Conservation (phyloP, 768 basidiomycete genomes). For the Suillus spraguei region DNA sequence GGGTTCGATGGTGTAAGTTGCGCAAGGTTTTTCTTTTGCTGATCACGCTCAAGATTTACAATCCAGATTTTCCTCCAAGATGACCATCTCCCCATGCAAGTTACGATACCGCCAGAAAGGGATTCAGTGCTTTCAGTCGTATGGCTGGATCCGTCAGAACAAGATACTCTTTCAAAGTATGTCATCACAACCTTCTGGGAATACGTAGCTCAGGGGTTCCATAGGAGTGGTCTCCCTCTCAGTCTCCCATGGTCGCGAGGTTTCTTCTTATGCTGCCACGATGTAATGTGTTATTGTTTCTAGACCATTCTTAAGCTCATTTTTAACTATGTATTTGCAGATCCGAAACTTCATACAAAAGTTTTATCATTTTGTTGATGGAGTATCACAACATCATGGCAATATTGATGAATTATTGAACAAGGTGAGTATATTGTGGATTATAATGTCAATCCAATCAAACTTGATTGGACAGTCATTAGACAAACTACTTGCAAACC, state of each 20-base stretch:
- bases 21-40: background rate
- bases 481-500: constrained; percentile 75
- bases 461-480: constrained; percentile 59
- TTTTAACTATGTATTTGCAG: constrained; percentile 38
- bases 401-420: constrained; percentile 91
- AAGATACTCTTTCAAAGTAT: constrained; percentile 58
- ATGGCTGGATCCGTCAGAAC: constrained; percentile 77
- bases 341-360: constrained; percentile 90
- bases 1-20: constrained; percentile 77
- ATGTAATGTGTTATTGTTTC: constrained; percentile 44
- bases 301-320: background rate
- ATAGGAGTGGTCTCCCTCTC: constrained; percentile 65
- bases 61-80: constrained; percentile 80
- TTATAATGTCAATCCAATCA: constrained; percentile 1
- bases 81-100: constrained; percentile 88
- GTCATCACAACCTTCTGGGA: constrained; percentile 13
- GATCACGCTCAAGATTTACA: constrained; percentile 5
- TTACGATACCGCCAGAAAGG: constrained; percentile 59
- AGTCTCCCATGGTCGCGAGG: constrained; percentile 93
- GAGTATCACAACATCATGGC: constrained; percentile 87
- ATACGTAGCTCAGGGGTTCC: constrained; percentile 10
- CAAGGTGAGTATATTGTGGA: constrained; percentile 53
- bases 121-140: constrained; percentile 78
- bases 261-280: constrained; percentile 93
- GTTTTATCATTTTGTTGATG: constrained; percentile 96